These are phyloP conservation scores for Dryas octopetala DNA, from an alignment of 306 rosid genomes.

Conservation along the genomic window DNA sequence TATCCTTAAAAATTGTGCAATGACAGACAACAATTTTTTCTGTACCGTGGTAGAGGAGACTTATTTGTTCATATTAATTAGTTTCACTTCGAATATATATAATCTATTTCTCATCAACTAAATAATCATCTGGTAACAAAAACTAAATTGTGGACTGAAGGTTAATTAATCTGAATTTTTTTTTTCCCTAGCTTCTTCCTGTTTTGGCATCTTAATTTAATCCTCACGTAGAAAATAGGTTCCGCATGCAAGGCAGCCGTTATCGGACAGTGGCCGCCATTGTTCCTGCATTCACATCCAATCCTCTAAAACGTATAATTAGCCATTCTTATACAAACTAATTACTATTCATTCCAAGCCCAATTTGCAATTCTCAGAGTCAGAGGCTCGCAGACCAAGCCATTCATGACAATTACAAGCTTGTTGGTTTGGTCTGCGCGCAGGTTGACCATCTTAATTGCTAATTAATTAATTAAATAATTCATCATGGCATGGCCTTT, in stretches of 20 bases:
- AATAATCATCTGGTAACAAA: too few relatives aligned
- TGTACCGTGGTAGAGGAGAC: too few relatives aligned
- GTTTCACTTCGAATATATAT: too few relatives aligned
- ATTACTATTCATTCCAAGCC: neutral
- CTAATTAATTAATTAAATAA: neutral
- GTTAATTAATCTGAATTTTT: neutral
- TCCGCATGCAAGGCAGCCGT: neutral
- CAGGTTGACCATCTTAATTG: neutral
- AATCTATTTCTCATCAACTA: too few relatives aligned
- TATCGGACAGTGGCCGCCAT: slow-evolving; percentile 15
- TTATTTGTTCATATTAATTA: too few relatives aligned
- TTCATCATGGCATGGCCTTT: slow-evolving; percentile 31
- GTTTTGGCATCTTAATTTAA: neutral
- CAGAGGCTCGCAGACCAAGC: neutral
- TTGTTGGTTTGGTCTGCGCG: slow-evolving; percentile 13
- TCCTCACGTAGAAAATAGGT: neutral
- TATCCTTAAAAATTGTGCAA: too few relatives aligned
- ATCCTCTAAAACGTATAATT: neutral
- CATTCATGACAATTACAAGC: too few relatives aligned
- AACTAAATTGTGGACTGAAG: too few relatives aligned
- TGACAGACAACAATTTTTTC: too few relatives aligned
- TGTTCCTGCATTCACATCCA: neutral
- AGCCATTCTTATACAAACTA: neutral
- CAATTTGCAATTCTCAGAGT: neutral
- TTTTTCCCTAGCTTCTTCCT: neutral